Evolutionary conservation across 495 filamentous ascomycete species (phyloP).

Genomic region (Cenococcum geophilum): DNA sequence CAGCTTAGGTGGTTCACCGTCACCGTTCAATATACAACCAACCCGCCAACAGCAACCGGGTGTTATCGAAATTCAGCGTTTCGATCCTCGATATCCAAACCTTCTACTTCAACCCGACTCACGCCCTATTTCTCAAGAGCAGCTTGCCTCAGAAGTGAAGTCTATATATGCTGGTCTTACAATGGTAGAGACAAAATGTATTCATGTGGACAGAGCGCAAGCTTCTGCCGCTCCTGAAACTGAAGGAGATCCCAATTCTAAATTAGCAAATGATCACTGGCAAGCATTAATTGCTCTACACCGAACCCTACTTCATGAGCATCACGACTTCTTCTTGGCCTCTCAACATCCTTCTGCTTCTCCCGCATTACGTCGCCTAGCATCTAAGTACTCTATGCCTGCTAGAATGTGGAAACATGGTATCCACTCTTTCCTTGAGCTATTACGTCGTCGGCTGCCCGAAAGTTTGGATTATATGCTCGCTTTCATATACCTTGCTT

Average conservation of each 20-base stretch:
- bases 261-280: constrained; percentile 60
- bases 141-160: constrained; percentile 42
- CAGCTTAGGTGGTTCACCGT: background rate
- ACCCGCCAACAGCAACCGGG: constrained; percentile 15
- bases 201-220: constrained; percentile 57
- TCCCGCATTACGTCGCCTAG: constrained; percentile 50
- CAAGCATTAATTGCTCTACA: constrained; percentile 67
- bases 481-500: constrained; percentile 73
- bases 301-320: constrained; percentile 44
- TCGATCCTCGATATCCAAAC: constrained; percentile 22
- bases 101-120: constrained; percentile 30
- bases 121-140: constrained; percentile 29
- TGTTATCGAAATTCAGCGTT: constrained; percentile 21
- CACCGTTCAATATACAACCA: constrained; percentile 5
- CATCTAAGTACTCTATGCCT: constrained; percentile 71
- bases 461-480: constrained; percentile 71
- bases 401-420: constrained; percentile 80
- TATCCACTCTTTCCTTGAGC: constrained; percentile 71
- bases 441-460: constrained; percentile 64
- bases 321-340: constrained; percentile 56
- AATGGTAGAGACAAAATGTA: constrained; percentile 75
- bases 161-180: constrained; percentile 70
- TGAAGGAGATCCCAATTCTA: constrained; percentile 30
- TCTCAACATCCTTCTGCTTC: constrained; percentile 68
- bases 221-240: constrained; percentile 24